Percentiles rank a stretch among this genome's conserved stretches.
Conservation (phyloP, 1,284 basidiomycete genomes). For the Pascua guehoae region DNA sequence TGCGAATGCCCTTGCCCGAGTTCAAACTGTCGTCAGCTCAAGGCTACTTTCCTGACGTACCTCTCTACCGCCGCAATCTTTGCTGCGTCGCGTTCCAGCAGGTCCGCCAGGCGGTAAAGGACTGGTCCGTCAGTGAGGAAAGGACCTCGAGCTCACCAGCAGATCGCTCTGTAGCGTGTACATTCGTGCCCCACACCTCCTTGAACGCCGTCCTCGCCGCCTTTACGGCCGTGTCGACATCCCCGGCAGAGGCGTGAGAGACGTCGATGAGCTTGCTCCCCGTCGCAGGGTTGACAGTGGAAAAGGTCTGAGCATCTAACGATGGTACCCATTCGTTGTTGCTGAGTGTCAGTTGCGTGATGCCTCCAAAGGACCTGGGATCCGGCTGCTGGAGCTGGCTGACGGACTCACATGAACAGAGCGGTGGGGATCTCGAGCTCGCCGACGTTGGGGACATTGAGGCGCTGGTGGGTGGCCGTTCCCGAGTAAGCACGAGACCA, state of each 20-base stretch:
- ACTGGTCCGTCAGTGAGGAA: slow-evolving; percentile 38
- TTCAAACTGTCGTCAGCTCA: slow-evolving; percentile 53
- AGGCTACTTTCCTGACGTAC: not conserved
- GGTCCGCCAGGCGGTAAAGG: slow-evolving; percentile 79
- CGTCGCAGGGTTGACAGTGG: slow-evolving; percentile 56
- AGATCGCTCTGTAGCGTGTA: slow-evolving; percentile 75
- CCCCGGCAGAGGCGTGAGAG: slow-evolving; percentile 50
- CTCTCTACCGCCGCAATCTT: slow-evolving; percentile 70
- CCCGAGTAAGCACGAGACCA: too few species aligned
- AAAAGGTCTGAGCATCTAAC: slow-evolving; percentile 27
- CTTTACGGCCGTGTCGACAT: slow-evolving; percentile 76
- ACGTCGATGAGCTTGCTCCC: slow-evolving; percentile 46
- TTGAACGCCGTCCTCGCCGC: slow-evolving; percentile 78
- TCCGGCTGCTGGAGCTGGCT: not conserved
- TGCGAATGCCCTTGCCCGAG: slow-evolving; percentile 76
- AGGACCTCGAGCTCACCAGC: slow-evolving; percentile 43
- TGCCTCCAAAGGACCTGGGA: not conserved
- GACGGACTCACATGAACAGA: slow-evolving; percentile 64
- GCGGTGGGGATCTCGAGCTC: slow-evolving; percentile 68
- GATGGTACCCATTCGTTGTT: slow-evolving; percentile 38
- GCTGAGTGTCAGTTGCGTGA: slow-evolving; percentile 15
- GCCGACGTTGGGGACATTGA: slow-evolving; percentile 25
- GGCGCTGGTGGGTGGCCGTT: too few species aligned
- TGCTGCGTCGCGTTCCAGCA: slow-evolving; percentile 73
- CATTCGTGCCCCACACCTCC: slow-evolving; percentile 84